Evolutionary conservation across 768 basidiomycete species (phyloP).

Genomic region (Hericium coralloides): DNA sequence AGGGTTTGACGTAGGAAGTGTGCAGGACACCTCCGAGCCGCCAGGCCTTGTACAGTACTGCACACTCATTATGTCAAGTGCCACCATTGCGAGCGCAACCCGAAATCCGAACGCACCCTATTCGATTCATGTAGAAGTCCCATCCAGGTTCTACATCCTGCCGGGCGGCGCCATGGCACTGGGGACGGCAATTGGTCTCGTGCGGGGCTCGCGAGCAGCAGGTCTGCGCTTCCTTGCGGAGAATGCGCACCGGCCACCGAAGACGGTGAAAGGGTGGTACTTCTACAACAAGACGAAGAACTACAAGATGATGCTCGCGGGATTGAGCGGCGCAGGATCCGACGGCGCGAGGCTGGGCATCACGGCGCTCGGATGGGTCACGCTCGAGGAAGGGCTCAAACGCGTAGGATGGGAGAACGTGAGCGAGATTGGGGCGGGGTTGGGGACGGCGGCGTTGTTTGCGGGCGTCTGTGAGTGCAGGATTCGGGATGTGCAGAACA

Average conservation of each 20-base stretch:
- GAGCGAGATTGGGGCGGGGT: slow-evolving; percentile 53
- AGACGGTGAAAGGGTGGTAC: slow-evolving; percentile 87
- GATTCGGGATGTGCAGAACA: slow-evolving; percentile 2
- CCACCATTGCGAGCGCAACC: slow-evolving; percentile 9
- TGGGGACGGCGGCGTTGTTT: slow-evolving; percentile 54
- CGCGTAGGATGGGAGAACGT: slow-evolving; percentile 29
- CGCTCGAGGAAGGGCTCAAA: slow-evolving; percentile 35
- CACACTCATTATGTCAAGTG: not conserved
- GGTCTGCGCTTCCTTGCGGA: slow-evolving; percentile 82
- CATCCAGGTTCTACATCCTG: slow-evolving; percentile 52
- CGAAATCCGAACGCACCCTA: slow-evolving; percentile 14
- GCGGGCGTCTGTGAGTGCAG: slow-evolving; percentile 40
- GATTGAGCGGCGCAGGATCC: slow-evolving; percentile 53
- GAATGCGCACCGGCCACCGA: slow-evolving; percentile 82
- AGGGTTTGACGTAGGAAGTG: no score
- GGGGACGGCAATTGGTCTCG: slow-evolving; percentile 62
- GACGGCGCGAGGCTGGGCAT: slow-evolving; percentile 46
- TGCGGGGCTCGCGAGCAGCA: slow-evolving; percentile 64
- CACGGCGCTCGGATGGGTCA: slow-evolving; percentile 40
- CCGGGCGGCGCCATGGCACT: slow-evolving; percentile 50
- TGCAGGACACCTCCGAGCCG: not conserved
- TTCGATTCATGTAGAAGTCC: slow-evolving; percentile 34
- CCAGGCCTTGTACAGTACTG: not conserved
- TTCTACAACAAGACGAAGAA: slow-evolving; percentile 96
- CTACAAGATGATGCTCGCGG: slow-evolving; percentile 72